Evolutionary conservation across 2,329 filamentous ascomycete species (phyloP), one percentile per base, ranked within the genome.

Genomic region (Neonectria coccinea): DNA sequence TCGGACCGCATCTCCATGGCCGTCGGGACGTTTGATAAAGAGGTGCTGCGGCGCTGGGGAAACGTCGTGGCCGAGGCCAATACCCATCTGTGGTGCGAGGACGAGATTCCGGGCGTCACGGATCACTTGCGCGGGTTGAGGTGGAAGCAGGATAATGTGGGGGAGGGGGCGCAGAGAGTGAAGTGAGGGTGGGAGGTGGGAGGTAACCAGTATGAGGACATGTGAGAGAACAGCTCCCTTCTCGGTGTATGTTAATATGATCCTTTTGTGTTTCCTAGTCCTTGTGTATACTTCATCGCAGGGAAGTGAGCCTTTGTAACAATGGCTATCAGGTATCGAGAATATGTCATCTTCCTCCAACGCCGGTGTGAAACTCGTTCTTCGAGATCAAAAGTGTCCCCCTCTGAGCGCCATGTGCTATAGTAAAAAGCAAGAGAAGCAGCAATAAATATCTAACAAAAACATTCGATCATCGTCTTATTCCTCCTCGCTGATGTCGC

Each of bases 401-500:
- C 41, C 62, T 63, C 36, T 41, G 51, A 42, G 65, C 25, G 51
- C 53, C 56, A 48, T 56, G 25, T 61, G 33, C 55, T 65, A 48
- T 22, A 39, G 33, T 45, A 25, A 18, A 33, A 33, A 59, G 10
- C 27, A 10, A 44, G 11, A 42, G 16, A 54, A 59, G 29, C 33
- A 47, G 31, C 31, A 22, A 22, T 55, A 42, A 2, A 44, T 45
- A 61, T 27, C 16, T 45, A 59, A 33, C 12, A 50, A 51, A n/a
- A 55, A 50, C 31, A 54, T 14, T 18, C 33, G 20, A 52, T 20
- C 36, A n/a, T 12, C 4, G 27, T 6, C 22, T 67, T 78, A 90
- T 74, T 90, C 88, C 75, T 90, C 88, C 74, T 90, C 88, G 68
- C 88, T 90, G 58, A 90, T 88, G 70, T 89, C 87, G 68, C 88